Base-by-base conservation (phyloP, 192 early-diverging fungal genomes). In the Martensiomyces pterosporus region DNA sequence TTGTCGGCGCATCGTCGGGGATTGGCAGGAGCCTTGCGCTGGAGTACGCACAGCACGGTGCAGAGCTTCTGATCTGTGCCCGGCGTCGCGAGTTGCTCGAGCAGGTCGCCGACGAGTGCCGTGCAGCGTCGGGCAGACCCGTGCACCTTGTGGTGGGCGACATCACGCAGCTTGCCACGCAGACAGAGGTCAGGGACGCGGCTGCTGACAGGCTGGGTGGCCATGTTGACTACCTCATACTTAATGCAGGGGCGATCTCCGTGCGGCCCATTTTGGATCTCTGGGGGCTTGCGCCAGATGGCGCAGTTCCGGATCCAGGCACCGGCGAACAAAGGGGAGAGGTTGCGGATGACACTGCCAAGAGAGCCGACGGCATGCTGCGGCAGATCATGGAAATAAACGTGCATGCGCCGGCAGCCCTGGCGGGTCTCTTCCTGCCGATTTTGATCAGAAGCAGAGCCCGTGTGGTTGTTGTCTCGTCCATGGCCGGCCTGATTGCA, bases 1-100 rank as follows among this genome's bases (percentile, higher is more conserved):
- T 90, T 42, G 75, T 92, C 17, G 90, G 90, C 0, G 86, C 84
- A 16, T 87, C 85, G 13, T 82, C 82, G 32, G 90, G 90, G 2
- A 90, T 92, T 25, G 90, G 90, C 1, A 60, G 65, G 3, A 64
- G 79, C 18, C 46, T 83, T 17, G 88, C 90, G 5, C 67, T 83
- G 2, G 67, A 78, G 23, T 90, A 88, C 52, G 85, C 90, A 1
- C 40, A 41, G 15, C 74, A 79, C 9, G 80, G 84, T 0, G 82
- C 83, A 15, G 45, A 78, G 13, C 49, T 88, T 4, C 49, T 92
- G 3, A 49, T 90, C 4, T 78, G 85, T 9, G 85, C 86, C 2
- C 60, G 90, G 3, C 67, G 90, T 3, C 21, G 48, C 12, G 50
- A 51, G 6, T 57, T 79, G 39, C 80, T 90, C 3, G 46, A 75